A percentile compares a stretch with the other conserved stretches of the same genome.
Conservation (phyloP, 106 monocot genomes). For the Amphibolis antarctica region DNA sequence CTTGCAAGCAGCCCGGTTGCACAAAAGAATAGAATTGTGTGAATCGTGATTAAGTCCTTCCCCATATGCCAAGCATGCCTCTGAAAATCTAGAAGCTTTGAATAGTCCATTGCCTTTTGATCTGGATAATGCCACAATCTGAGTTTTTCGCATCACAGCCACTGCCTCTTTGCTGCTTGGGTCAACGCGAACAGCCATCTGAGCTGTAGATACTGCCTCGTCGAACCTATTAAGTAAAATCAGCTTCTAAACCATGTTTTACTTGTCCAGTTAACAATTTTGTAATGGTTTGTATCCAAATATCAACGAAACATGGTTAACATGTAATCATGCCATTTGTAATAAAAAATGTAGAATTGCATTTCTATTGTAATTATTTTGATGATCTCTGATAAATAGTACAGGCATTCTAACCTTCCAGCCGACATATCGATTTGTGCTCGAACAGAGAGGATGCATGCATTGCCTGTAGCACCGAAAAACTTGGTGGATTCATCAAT, state of each 20-base stretch:
- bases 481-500: slow-evolving; percentile 28
- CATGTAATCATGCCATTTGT: too few species aligned
- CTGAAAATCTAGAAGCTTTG: slow-evolving; percentile 18
- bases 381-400: not conserved
- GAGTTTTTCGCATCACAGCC: slow-evolving; percentile 6
- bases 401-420: slow-evolving; percentile 20
- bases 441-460: slow-evolving; percentile 17
- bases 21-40: slow-evolving; percentile 29
- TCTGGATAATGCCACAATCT: slow-evolving; percentile 22
- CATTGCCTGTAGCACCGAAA: slow-evolving; percentile 15
- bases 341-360: too few species aligned
- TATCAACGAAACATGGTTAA: too few species aligned
- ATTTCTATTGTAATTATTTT: not conserved
- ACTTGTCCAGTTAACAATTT: too few species aligned
- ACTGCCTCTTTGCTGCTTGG: slow-evolving; percentile 27
- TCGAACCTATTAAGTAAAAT: slow-evolving; percentile 24
- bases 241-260: not conserved
- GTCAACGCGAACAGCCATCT: slow-evolving; percentile 25
- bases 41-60: slow-evolving; percentile 23
- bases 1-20: slow-evolving; percentile 33
- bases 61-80: slow-evolving; percentile 30
- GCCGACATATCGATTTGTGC: slow-evolving; percentile 27
- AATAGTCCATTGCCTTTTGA: slow-evolving; percentile 36
- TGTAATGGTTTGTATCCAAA: not conserved
- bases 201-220: slow-evolving; percentile 20